Evolutionary conservation across 2,329 filamentous ascomycete genomes (phyloP).

Genomic region (Aureobasidium sp.): DNA sequence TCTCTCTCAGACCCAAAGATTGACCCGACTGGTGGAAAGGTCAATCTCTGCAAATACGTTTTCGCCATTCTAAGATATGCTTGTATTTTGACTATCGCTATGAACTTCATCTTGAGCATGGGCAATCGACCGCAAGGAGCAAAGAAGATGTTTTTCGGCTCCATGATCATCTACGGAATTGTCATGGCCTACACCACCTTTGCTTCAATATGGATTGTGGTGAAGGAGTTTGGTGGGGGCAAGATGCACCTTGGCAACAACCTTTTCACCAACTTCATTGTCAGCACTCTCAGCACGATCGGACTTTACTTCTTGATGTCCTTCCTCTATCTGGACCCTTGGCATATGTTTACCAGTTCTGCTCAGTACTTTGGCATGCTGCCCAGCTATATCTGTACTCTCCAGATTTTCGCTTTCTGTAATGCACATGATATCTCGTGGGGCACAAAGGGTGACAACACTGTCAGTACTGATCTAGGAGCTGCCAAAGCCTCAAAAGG

Average conservation of each 20-base stretch:
- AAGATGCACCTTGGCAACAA: conserved; percentile 66
- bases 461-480: conserved; percentile 86
- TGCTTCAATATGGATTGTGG: conserved; percentile 79
- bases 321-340: conserved; percentile 93
- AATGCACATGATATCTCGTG: conserved; percentile 98
- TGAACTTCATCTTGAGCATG: conserved; percentile 93
- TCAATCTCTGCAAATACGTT: conserved; percentile 74
- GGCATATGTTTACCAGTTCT: conserved; percentile 96
- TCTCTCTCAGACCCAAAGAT: conserved; percentile 70
- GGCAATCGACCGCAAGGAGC: conserved; percentile 94
- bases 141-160: conserved; percentile 78
- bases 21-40: conserved; percentile 72
- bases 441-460: conserved; percentile 98
- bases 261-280: conserved; percentile 89
- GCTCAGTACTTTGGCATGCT: conserved; percentile 89
- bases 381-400: conserved; percentile 89
- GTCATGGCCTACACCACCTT: conserved; percentile 97
- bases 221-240: conserved; percentile 57
- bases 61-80: conserved; percentile 82
- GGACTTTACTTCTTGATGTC: conserved; percentile 96
- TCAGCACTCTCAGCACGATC: conserved; percentile 80
- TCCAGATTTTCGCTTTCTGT: conserved; percentile 98
- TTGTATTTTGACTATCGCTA: conserved; percentile 78
- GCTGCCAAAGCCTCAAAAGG: conserved; percentile 68
- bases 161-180: conserved; percentile 82